These are phyloP conservation scores for Phycomyces nitens DNA, from an alignment of 192 early-diverging fungal genomes.

Conservation along the genomic window DNA sequence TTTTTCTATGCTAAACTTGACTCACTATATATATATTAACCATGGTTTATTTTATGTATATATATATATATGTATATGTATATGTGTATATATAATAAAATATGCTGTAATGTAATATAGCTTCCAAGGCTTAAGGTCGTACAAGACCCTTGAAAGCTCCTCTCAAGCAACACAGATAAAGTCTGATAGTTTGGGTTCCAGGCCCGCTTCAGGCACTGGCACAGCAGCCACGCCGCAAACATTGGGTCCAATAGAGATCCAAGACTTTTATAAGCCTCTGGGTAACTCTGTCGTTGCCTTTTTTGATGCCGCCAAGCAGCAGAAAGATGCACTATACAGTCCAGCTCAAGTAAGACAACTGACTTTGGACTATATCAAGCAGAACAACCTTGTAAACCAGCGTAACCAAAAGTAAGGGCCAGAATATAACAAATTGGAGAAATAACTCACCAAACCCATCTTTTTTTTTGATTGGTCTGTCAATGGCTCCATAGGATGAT, in stretches of 20 bases:
- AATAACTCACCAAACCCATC: no score
- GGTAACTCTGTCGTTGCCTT: constrained; percentile 37
- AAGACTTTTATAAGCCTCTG: constrained; percentile 56
- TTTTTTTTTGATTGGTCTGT: background rate
- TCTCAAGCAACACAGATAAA: background rate
- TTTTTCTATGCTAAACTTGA: no score
- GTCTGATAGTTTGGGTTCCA: no score
- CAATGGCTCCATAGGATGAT: constrained; percentile 38
- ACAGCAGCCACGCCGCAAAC: constrained; percentile 7
- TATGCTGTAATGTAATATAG: background rate
- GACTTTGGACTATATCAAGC: constrained; percentile 62
- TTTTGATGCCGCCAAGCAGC: constrained; percentile 46
- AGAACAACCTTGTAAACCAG: constrained; percentile 54
- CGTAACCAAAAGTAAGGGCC: constrained; percentile 36
- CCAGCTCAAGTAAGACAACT: constrained; percentile 54
- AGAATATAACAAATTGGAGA: background rate
- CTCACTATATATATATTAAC: no score
- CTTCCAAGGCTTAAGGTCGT: constrained; percentile 10
- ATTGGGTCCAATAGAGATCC: constrained; percentile 33
- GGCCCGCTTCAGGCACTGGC: constrained; percentile 2
- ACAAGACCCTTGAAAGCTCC: constrained; percentile 24
- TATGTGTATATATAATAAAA: no score
- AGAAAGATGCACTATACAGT: constrained; percentile 56
- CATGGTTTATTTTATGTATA: no score
- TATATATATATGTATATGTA: no score